Evolutionary conservation across 2,329 filamentous ascomycete species (phyloP).

Genomic region (Conoideocrella luteorostrata): DNA sequence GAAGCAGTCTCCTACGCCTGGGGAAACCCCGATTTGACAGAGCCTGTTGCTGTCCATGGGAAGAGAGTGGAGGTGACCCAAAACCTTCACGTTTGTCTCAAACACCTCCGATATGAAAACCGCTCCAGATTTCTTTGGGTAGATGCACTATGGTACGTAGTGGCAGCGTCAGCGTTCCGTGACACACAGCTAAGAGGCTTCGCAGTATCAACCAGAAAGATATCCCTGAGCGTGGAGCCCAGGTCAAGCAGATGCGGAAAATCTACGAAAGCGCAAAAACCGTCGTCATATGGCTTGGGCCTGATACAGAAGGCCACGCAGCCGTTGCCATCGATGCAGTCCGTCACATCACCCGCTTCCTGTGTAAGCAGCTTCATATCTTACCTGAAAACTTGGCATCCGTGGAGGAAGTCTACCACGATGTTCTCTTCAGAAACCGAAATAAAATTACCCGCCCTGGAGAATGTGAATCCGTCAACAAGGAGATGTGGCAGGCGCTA

Average conservation of each 20-base stretch:
- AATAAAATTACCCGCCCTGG: neutral
- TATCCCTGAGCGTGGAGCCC: slow-evolving; percentile 3
- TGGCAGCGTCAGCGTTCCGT: neutral
- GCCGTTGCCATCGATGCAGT: neutral
- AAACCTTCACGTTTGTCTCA: slow-evolving; percentile 5
- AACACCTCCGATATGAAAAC: slow-evolving; percentile 2
- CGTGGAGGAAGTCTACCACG: slow-evolving; percentile 3
- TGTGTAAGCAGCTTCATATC: slow-evolving; percentile 1
- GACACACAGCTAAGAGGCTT: neutral
- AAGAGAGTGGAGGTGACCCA: slow-evolving; percentile 3
- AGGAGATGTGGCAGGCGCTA: slow-evolving; percentile 4
- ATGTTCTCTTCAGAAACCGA: slow-evolving; percentile 3
- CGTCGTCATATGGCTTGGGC: slow-evolving; percentile 6
- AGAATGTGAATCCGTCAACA: slow-evolving; percentile 1
- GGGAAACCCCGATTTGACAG: slow-evolving; percentile 2
- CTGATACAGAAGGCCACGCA: slow-evolving; percentile 2
- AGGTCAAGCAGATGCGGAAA: slow-evolving; percentile 7
- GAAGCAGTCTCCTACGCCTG: slow-evolving; percentile 7
- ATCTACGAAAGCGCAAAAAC: slow-evolving; percentile 6
- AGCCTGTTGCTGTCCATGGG: neutral
- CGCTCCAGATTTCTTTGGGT: slow-evolving; percentile 5
- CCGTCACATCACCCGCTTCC: slow-evolving; percentile 1
- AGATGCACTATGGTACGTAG: slow-evolving; percentile 2
- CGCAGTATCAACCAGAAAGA: slow-evolving; percentile 5
- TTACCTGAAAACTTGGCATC: neutral